These are phyloP conservation scores for Leccinum pellstonianum DNA, from an alignment of 768 basidiomycete species.

Conservation along the genomic window DNA sequence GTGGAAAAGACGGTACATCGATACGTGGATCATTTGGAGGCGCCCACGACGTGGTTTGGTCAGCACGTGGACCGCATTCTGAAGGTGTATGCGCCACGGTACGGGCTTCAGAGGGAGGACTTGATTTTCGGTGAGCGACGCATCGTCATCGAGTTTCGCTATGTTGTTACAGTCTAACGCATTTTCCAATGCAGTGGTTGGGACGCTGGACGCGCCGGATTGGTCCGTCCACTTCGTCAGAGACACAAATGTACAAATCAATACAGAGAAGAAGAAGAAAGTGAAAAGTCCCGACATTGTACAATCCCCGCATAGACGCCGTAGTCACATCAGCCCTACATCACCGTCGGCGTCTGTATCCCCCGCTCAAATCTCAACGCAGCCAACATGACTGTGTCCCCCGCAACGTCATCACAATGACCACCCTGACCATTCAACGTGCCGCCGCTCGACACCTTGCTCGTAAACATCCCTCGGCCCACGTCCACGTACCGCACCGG, in stretches of 20 bases:
- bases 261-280: too few species aligned
- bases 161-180: neutral
- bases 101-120: constrained; percentile 57
- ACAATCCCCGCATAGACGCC: constrained; percentile 16
- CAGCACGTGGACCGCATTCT: constrained; percentile 65
- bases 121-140: constrained; percentile 43
- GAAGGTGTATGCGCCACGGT: constrained; percentile 45
- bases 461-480: constrained; percentile 38
- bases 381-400: constrained; percentile 61
- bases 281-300: too few species aligned
- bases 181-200: constrained; percentile 48
- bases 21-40: constrained; percentile 60
- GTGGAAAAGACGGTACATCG: constrained; percentile 69
- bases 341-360: constrained; percentile 51
- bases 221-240: constrained; percentile 39
- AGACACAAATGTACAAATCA: too few species aligned
- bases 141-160: neutral
- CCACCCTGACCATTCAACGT: constrained; percentile 21
- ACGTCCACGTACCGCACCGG: constrained; percentile 48
- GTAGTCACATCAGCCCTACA: constrained; percentile 9
- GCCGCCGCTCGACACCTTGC: constrained; percentile 50
- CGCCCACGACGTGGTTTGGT: constrained; percentile 73
- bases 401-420: constrained; percentile 18
- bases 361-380: constrained; percentile 68
- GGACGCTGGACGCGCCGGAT: constrained; percentile 65